A percentile compares a stretch with the other conserved stretches of the same genome.
Evolutionary conservation across 2,329 filamentous ascomycete genomes (phyloP).

Genomic region (Botryosphaeria dothidea): DNA sequence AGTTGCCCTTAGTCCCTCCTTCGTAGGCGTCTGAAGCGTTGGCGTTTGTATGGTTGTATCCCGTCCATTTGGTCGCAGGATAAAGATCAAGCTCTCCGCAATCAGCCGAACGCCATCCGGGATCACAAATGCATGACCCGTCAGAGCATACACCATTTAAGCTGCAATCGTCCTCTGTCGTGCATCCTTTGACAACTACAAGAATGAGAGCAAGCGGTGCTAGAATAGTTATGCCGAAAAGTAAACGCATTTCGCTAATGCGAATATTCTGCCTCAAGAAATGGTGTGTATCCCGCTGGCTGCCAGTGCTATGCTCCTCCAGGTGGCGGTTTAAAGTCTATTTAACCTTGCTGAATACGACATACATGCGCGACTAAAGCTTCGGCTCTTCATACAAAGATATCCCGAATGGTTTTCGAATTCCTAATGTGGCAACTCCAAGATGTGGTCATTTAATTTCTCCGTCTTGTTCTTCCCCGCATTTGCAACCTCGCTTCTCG

Average conservation of each 20-base stretch:
- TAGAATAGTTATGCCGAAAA: background rate
- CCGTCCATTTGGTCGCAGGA: conserved; percentile 42
- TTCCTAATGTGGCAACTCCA: background rate
- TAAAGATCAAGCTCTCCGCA: conserved; percentile 49
- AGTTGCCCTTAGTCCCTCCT: conserved; percentile 35
- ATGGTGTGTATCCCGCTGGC: too few species aligned
- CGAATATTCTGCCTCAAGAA: background rate
- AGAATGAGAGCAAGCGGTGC: background rate
- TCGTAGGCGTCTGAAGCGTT: conserved; percentile 23
- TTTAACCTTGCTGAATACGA: background rate
- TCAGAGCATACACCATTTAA: conserved; percentile 41
- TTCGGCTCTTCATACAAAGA: background rate
- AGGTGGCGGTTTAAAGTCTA: background rate
- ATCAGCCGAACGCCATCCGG: conserved; percentile 47
- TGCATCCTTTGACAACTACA: conserved; percentile 22
- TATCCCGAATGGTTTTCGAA: background rate
- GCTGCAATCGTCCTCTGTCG: conserved; percentile 40
- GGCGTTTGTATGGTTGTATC: conserved; percentile 48
- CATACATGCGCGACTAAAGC: too few species aligned
- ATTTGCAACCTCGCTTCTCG: background rate
- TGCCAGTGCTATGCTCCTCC: too few species aligned
- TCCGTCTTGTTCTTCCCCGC: background rate
- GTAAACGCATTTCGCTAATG: background rate
- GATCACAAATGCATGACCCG: conserved; percentile 33
- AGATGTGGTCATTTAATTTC: background rate